Conservation (phyloP, 2,329 filamentous ascomycete species). For the Stemphylium lycopersici region DNA sequence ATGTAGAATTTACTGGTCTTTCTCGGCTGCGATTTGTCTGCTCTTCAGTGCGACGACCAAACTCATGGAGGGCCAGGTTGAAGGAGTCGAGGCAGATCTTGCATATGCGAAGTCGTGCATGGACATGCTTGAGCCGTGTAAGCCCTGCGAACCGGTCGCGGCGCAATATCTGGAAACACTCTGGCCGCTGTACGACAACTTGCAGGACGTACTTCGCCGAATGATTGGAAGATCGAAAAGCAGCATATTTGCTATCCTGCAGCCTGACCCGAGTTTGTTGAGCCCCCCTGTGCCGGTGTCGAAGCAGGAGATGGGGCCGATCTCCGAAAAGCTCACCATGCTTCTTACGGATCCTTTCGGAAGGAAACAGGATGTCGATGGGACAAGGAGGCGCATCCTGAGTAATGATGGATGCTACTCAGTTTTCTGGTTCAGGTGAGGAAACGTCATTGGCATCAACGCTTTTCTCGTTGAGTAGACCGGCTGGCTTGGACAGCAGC, state of each 20-base stretch:
- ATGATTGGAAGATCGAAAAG: conserved; percentile 42
- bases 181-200: conserved; percentile 43
- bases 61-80: conserved; percentile 39
- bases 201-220: conserved; percentile 42
- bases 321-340: conserved; percentile 42
- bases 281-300: conserved; percentile 40
- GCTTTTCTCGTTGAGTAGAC: not conserved
- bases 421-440: conserved; percentile 47
- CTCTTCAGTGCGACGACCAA: conserved; percentile 45
- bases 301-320: conserved; percentile 42
- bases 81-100: conserved; percentile 42
- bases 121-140: conserved; percentile 44
- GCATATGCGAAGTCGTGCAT: conserved; percentile 43
- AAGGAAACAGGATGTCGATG: conserved; percentile 36
- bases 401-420: conserved; percentile 42
- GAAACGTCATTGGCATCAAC: not conserved
- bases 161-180: conserved; percentile 41
- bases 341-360: conserved; percentile 47
- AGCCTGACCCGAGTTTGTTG: conserved; percentile 30
- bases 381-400: conserved; percentile 37
- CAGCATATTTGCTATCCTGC: conserved; percentile 43
- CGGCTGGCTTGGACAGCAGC: not conserved
- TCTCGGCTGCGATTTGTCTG: conserved; percentile 43
- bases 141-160: conserved; percentile 42
- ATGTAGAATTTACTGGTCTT: conserved; percentile 46